phyloP scores from a whole-genome alignment of 2,329 filamentous ascomycete genomes.

The Colletotrichum scovillei region DNA sequence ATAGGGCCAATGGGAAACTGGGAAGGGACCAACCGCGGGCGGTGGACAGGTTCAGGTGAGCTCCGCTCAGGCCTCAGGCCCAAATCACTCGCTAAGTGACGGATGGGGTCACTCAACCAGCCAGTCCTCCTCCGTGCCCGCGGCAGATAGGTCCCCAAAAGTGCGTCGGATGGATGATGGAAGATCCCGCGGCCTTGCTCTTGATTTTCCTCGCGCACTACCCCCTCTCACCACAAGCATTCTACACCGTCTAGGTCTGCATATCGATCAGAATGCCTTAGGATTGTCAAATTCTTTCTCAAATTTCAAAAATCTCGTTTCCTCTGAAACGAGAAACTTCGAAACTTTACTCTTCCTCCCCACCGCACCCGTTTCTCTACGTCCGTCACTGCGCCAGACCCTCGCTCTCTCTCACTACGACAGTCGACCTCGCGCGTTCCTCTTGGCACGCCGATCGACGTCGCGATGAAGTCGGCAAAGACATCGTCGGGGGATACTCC shows the following conservation, averaged over 20 bases:
- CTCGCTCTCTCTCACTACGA: conserved; percentile 5
- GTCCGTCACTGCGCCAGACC: conserved; percentile 1
- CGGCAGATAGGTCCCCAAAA: conserved; percentile 32
- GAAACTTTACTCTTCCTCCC: background rate
- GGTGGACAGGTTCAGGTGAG: conserved; percentile 3
- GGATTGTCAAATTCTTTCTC: background rate
- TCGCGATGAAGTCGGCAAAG: conserved; percentile 67
- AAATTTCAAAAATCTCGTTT: background rate
- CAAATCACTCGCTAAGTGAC: conserved; percentile 28
- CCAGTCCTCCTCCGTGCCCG: conserved; percentile 23
- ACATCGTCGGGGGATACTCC: conserved; percentile 53
- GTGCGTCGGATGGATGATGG: conserved; percentile 28
- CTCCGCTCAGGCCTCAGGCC: conserved; percentile 30
- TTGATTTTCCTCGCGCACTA: conserved; percentile 35
- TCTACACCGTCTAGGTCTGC: conserved; percentile 2
- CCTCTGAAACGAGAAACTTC: background rate
- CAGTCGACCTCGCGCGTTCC: background rate
- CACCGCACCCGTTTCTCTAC: background rate
- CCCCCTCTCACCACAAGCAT: conserved; percentile 15
- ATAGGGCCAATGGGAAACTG: background rate
- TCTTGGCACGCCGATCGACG: background rate
- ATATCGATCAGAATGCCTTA: conserved; percentile 28
- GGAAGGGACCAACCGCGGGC: background rate
- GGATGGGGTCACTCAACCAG: conserved; percentile 21
- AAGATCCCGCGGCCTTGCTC: conserved; percentile 32